Evolutionary conservation across 768 basidiomycete species (phyloP).

Genomic region (Calocera viscosa): DNA sequence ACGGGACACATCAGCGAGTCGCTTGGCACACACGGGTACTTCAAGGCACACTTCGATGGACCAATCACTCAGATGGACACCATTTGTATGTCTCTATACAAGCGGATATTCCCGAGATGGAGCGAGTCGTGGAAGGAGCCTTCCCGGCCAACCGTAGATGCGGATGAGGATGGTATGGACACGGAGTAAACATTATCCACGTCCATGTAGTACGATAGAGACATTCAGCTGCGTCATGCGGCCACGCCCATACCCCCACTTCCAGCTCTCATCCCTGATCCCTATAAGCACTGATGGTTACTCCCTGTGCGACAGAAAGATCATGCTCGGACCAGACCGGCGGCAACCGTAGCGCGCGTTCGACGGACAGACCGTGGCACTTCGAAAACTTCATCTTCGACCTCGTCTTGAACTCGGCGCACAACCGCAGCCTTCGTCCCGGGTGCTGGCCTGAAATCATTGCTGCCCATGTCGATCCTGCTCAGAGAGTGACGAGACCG

Average conservation of each 20-base stretch:
- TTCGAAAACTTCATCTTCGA: neutral
- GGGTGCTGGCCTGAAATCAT: neutral
- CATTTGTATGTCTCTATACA: conserved; percentile 89
- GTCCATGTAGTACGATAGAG: neutral
- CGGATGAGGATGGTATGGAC: neutral
- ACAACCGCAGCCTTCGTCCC: neutral
- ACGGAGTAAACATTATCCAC: neutral
- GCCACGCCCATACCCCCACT: too few relatives aligned
- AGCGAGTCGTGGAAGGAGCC: conserved; percentile 38
- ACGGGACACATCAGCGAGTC: conserved; percentile 82
- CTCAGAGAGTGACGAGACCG: neutral
- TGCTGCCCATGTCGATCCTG: neutral
- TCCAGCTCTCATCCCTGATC: too few relatives aligned
- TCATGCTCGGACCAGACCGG: neutral
- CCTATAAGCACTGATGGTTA: too few relatives aligned
- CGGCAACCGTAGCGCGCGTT: neutral
- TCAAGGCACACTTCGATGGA: conserved; percentile 92
- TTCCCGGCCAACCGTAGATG: neutral
- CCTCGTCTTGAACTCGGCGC: neutral
- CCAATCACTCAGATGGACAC: conserved; percentile 95
- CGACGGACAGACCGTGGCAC: neutral
- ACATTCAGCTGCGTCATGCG: too few relatives aligned
- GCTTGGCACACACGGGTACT: conserved; percentile 93
- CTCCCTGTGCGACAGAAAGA: too few relatives aligned
- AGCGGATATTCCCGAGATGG: conserved; percentile 88